phyloP scores from a whole-genome alignment of 306 rosid species.

The Medicago ruthenica region DNA sequence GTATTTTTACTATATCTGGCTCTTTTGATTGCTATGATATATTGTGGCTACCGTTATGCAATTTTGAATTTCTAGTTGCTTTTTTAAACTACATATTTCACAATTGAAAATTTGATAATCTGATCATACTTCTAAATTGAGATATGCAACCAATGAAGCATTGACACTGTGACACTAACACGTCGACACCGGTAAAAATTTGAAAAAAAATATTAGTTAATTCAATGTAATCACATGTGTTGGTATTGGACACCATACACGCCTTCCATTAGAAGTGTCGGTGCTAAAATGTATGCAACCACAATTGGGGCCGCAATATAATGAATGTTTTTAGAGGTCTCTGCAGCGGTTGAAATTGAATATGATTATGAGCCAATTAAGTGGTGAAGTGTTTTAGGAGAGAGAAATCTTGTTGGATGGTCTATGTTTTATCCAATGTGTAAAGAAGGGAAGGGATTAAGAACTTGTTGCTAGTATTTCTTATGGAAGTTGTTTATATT shows the following conservation, averaged over 20 bases:
- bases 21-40: not conserved
- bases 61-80: not conserved
- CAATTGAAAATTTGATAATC: not conserved
- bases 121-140: not conserved
- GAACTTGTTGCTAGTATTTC: conserved; percentile 30
- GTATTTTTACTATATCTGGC: conserved; percentile 11
- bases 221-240: no score
- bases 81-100: not conserved
- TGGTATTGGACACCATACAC: no score
- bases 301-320: not conserved
- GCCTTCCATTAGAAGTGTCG: no score
- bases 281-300: not conserved
- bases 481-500: conserved; percentile 38
- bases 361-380: not conserved
- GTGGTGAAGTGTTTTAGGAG: conserved; percentile 23
- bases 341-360: not conserved
- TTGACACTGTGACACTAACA: no score
- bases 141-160: not conserved
- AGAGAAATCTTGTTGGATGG: not conserved
- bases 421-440: conserved; percentile 7
- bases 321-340: not conserved
- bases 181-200: no score
- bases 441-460: conserved; percentile 9
- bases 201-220: not conserved
- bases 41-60: not conserved